Conservation (phyloP, 257 asterid genomes). For the Ballota nigra region DNA sequence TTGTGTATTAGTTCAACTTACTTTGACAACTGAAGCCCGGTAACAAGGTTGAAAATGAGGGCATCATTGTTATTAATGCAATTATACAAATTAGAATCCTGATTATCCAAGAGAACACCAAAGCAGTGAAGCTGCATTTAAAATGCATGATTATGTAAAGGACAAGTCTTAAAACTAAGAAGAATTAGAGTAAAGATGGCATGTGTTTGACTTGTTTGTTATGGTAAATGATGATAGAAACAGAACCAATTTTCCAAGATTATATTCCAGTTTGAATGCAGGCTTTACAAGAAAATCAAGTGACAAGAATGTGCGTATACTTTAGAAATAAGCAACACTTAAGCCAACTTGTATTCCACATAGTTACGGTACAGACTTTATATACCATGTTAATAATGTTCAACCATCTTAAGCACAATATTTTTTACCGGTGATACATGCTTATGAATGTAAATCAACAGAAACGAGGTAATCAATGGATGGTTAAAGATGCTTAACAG, state of each 20-base stretch:
- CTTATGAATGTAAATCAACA: slow-evolving; percentile 8
- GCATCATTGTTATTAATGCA: slow-evolving; percentile 59
- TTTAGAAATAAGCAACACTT: slow-evolving; percentile 2
- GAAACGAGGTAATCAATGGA: slow-evolving; percentile 5
- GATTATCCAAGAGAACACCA: slow-evolving; percentile 73
- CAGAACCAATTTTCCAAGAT: neutral
- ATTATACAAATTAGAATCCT: slow-evolving; percentile 43
- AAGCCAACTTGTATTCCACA: neutral
- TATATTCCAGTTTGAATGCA: slow-evolving; percentile 1
- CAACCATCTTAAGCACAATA: slow-evolving; percentile 3
- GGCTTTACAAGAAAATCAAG: neutral
- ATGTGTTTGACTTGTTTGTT: slow-evolving; percentile 11
- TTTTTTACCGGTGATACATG: neutral
- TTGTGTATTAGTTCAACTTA: slow-evolving; percentile 35
- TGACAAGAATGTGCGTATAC: neutral
- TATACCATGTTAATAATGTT: neutral
- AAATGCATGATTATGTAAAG: slow-evolving; percentile 13
- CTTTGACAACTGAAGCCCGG: slow-evolving; percentile 90
- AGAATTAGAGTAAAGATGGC: slow-evolving; percentile 2
- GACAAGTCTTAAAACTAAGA: neutral
- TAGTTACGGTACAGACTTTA: neutral
- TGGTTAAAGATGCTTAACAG: neutral
- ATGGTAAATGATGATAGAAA: slow-evolving; percentile 14
- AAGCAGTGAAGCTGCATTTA: slow-evolving; percentile 85
- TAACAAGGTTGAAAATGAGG: slow-evolving; percentile 69